These are phyloP conservation scores for Hypoxylon sp. DNA, from an alignment of 2,329 filamentous ascomycete species.

Conservation along the genomic window DNA sequence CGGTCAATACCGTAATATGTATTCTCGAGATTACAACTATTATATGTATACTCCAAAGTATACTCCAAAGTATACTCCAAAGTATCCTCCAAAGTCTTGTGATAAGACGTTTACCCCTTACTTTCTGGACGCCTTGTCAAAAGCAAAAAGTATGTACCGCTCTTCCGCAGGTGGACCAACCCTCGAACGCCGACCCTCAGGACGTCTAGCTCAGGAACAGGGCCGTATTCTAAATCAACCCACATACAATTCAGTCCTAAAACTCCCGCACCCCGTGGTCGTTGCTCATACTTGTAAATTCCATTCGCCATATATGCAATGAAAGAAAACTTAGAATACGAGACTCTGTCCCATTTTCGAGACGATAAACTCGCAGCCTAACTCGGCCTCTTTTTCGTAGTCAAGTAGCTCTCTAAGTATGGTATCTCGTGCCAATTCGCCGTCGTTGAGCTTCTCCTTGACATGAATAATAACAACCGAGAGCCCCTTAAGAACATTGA, in stretches of 20 bases:
- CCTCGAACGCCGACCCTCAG: slow-evolving; percentile 28
- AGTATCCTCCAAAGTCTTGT: slow-evolving; percentile 6
- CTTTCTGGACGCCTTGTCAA: slow-evolving; percentile 16
- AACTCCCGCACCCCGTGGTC: slow-evolving; percentile 25
- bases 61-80: slow-evolving; percentile 3
- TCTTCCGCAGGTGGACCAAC: slow-evolving; percentile 2
- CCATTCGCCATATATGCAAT: slow-evolving; percentile 27
- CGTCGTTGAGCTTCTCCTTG: slow-evolving; percentile 86
- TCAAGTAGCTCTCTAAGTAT: slow-evolving; percentile 78
- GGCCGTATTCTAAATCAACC: slow-evolving; percentile 19
- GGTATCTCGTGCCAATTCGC: slow-evolving; percentile 68
- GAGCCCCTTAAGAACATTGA: slow-evolving; percentile 73
- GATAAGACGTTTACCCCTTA: slow-evolving; percentile 5
- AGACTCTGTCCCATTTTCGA: slow-evolving; percentile 73
- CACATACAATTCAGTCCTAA: slow-evolving; percentile 2
- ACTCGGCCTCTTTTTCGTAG: slow-evolving; percentile 70
- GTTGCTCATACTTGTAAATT: slow-evolving; percentile 22
- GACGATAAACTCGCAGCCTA: slow-evolving; percentile 85
- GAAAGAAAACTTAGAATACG: slow-evolving; percentile 56
- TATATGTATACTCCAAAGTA: neutral
- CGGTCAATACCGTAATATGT: neutral
- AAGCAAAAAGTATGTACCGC: slow-evolving; percentile 5
- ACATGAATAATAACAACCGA: slow-evolving; percentile 92
- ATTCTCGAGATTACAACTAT: slow-evolving; percentile 15
- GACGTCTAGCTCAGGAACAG: slow-evolving; percentile 16